phyloP scores from a whole-genome alignment of 352 stramenopile genomes.

The Pythium periplocum region DNA sequence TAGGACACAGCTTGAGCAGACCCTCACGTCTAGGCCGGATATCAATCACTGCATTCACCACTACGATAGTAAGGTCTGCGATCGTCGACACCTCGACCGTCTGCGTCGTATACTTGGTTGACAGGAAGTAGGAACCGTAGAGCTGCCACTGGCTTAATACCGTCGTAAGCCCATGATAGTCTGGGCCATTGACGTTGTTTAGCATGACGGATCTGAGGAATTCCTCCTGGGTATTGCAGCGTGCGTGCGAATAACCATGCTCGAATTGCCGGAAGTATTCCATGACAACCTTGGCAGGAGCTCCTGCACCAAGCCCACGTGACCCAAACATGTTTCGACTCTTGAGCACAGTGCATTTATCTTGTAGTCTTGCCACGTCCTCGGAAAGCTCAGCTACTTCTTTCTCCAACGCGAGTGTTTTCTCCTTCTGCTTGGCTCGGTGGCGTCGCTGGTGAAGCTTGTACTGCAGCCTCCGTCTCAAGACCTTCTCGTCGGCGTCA shows the following conservation, averaged over 20 bases:
- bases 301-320: constrained; percentile 20
- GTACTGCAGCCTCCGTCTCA: constrained; percentile 47
- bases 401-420: constrained; percentile 29
- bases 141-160: constrained; percentile 49
- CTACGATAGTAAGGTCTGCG: constrained; percentile 38
- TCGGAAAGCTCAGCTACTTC: constrained; percentile 33
- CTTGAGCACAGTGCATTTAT: constrained; percentile 22
- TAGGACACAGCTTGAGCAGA: constrained; percentile 37
- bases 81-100: constrained; percentile 27
- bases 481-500: constrained; percentile 29
- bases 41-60: constrained; percentile 33
- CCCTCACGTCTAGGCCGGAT: constrained; percentile 35
- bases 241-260: constrained; percentile 27
- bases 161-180: constrained; percentile 44
- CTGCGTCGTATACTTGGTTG: constrained; percentile 26
- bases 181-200: constrained; percentile 30
- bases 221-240: constrained; percentile 27
- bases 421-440: constrained; percentile 60
- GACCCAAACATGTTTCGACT: constrained; percentile 29
- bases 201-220: constrained; percentile 56
- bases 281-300: constrained; percentile 27
- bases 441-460: constrained; percentile 66
- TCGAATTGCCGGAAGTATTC: constrained; percentile 60
- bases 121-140: constrained; percentile 35
- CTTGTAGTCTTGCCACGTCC: constrained; percentile 33